A percentile compares a stretch with the other conserved stretches of the same genome.
These are phyloP conservation scores for Malassezia yamatoensis DNA, from an alignment of 1,284 basidiomycete genomes.

Conservation along the genomic window DNA sequence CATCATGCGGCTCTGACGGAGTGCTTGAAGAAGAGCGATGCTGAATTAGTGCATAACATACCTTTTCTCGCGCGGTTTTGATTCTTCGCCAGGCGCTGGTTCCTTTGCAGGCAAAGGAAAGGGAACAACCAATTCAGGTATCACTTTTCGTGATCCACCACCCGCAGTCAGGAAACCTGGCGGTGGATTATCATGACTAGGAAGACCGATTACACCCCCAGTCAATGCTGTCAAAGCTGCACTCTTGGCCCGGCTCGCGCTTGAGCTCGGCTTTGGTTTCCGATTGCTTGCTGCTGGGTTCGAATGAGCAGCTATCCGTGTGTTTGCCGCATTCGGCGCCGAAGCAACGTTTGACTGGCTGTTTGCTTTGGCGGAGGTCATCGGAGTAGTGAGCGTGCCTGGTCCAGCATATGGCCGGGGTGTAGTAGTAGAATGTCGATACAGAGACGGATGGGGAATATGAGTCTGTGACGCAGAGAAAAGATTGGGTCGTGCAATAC, in stretches of 20 bases:
- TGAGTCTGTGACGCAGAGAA: too few relatives aligned
- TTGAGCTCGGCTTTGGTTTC: constrained; percentile 8
- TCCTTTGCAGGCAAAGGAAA: constrained; percentile 16
- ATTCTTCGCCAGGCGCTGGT: neutral
- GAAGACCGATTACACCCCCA: constrained; percentile 31
- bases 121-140: constrained; percentile 33
- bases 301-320: too few relatives aligned
- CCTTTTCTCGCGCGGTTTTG: constrained; percentile 1
- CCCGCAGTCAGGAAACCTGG: constrained; percentile 25
- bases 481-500: too few relatives aligned
- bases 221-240: constrained; percentile 10
- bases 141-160: constrained; percentile 28
- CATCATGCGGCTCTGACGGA: constrained; percentile 42
- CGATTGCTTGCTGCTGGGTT: neutral
- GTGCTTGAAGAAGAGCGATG: constrained; percentile 33
- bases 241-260: constrained; percentile 10
- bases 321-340: too few relatives aligned
- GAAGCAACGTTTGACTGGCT: too few relatives aligned
- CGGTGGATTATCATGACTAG: constrained; percentile 3
- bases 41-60: constrained; percentile 12
- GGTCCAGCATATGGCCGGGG: too few relatives aligned
- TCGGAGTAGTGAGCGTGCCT: too few relatives aligned
- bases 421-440: too few relatives aligned
- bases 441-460: too few relatives aligned
- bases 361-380: too few relatives aligned